Evolutionary conservation across 495 filamentous ascomycete genomes (phyloP).

Genomic region (Penicillium atrosanguineum): DNA sequence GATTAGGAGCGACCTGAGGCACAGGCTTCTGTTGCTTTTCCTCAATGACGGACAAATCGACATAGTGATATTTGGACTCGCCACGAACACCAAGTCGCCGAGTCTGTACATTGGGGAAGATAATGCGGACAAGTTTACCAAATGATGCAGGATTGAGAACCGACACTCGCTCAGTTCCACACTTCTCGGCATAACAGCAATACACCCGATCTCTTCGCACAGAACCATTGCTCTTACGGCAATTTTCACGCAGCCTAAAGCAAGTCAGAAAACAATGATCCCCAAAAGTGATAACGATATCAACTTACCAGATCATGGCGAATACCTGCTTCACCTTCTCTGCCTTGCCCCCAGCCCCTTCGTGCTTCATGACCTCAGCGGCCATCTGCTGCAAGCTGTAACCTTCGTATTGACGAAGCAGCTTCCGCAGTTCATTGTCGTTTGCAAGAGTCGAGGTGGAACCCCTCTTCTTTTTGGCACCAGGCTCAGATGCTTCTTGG

Average conservation of each 20-base stretch:
- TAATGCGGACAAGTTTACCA: conserved; percentile 92
- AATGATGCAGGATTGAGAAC: conserved; percentile 95
- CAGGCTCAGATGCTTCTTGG: conserved; percentile 61
- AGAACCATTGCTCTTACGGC: conserved; percentile 74
- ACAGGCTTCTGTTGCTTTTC: conserved; percentile 44
- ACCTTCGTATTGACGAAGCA: conserved; percentile 72
- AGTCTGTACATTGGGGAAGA: conserved; percentile 92
- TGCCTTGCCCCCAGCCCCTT: conserved; percentile 69
- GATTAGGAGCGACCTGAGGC: conserved; percentile 23
- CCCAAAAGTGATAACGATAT: background rate
- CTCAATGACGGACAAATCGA: conserved; percentile 71
- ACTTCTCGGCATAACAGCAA: conserved; percentile 85
- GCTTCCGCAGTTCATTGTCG: conserved; percentile 84
- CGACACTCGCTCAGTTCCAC: conserved; percentile 87
- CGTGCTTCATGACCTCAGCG: conserved; percentile 67
- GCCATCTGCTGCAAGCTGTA: conserved; percentile 81
- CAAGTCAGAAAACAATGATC: background rate
- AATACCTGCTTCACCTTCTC: conserved; percentile 96
- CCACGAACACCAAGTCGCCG: conserved; percentile 88
- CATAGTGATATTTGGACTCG: conserved; percentile 98
- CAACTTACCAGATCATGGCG: conserved; percentile 87
- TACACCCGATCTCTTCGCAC: conserved; percentile 92
- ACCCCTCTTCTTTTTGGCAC: conserved; percentile 61
- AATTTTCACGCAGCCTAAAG: conserved; percentile 76
- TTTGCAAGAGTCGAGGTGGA: conserved; percentile 77